phyloP scores from a whole-genome alignment of 2,329 filamentous ascomycete species.

The Arthrobotrys sinensis region DNA sequence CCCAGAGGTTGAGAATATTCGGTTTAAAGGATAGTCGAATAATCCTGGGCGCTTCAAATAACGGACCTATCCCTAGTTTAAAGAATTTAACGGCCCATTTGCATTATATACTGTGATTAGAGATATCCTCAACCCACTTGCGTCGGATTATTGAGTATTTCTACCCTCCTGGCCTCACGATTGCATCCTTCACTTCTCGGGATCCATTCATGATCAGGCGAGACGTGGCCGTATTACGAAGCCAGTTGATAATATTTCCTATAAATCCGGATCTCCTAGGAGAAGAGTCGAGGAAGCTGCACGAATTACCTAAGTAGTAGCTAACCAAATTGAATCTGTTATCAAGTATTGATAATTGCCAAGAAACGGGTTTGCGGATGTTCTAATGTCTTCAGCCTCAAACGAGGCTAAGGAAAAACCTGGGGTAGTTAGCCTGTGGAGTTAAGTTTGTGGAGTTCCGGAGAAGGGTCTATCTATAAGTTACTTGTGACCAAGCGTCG shows the following conservation, averaged over 20 bases:
- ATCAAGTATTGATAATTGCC: conserved; percentile 24
- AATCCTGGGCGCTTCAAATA: not conserved
- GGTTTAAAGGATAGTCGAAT: not conserved
- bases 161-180: too few species aligned
- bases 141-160: too few species aligned
- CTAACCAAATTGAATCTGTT: not conserved
- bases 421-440: conserved; percentile 13
- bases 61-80: not conserved
- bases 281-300: not conserved
- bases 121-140: too few species aligned
- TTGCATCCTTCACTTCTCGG: too few species aligned
- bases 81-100: too few species aligned
- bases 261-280: too few species aligned
- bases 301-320: conserved; percentile 8
- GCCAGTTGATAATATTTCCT: too few species aligned
- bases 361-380: conserved; percentile 29
- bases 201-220: too few species aligned
- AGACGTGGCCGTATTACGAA: too few species aligned
- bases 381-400: conserved; percentile 8
- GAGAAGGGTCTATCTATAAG: conserved; percentile 15
- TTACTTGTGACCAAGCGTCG: conserved; percentile 9
- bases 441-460: conserved; percentile 17
- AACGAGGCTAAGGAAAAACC: conserved; percentile 15
- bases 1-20: not conserved
- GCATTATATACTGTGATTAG: too few species aligned